Evolutionary conservation across 1,284 basidiomycete genomes (phyloP).

Genomic region (Trametes pubescens): DNA sequence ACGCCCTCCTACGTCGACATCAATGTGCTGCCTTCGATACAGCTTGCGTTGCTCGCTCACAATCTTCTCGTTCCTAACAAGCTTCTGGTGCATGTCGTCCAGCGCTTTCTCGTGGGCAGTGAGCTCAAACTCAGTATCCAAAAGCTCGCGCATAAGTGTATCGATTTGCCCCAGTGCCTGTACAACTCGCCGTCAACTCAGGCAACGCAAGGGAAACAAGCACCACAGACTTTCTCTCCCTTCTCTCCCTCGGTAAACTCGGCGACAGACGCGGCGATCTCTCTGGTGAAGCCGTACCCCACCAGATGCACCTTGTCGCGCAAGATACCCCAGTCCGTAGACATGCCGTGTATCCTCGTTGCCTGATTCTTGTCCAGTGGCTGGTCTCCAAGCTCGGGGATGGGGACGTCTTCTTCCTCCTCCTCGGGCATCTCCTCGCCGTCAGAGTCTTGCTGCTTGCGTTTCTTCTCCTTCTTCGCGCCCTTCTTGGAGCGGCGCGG

Average conservation of each 20-base stretch:
- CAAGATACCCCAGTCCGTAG: constrained; percentile 67
- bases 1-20: constrained; percentile 52
- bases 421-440: constrained; percentile 27
- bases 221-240: constrained; percentile 54
- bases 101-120: constrained; percentile 61
- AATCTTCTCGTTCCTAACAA: constrained; percentile 62
- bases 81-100: constrained; percentile 60
- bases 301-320: constrained; percentile 52
- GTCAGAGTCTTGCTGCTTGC: constrained; percentile 46
- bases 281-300: constrained; percentile 56
- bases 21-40: constrained; percentile 22
- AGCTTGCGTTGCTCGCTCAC: constrained; percentile 50
- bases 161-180: constrained; percentile 71
- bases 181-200: constrained; percentile 11
- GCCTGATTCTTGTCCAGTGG: constrained; percentile 61
- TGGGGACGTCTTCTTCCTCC: constrained; percentile 28
- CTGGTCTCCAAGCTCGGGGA: constrained; percentile 62
- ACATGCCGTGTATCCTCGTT: constrained; percentile 60
- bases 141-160: constrained; percentile 65
- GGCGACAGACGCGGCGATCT: constrained; percentile 66
- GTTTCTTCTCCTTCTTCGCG: constrained; percentile 54
- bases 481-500: constrained; percentile 45
- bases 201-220: not conserved
- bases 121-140: constrained; percentile 72
- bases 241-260: constrained; percentile 67